phyloP scores from a whole-genome alignment of 441 rosid genomes.

The Erodium trifolium region DNA sequence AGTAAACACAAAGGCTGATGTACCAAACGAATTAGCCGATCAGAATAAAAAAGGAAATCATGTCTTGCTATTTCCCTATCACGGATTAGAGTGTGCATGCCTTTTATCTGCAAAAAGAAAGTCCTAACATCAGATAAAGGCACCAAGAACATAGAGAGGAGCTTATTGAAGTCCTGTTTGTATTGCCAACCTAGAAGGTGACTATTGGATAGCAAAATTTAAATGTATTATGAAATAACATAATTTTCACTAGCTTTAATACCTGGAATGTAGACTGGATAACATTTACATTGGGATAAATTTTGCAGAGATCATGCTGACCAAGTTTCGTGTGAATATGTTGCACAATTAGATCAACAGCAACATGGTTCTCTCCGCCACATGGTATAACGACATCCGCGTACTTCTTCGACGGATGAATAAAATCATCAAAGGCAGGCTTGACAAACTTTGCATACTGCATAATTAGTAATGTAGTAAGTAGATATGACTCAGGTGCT shows the following conservation, averaged over 20 bases:
- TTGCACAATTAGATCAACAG: constrained; percentile 92
- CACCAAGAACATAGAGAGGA: constrained; percentile 4
- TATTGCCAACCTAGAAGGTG: not conserved
- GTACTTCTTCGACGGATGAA: constrained; percentile 89
- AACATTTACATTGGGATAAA: constrained; percentile 73
- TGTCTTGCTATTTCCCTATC: constrained; percentile 85
- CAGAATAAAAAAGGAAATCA: constrained; percentile 94
- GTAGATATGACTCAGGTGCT: constrained; percentile 5
- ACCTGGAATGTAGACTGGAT: constrained; percentile 97
- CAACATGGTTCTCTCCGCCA: constrained; percentile 97
- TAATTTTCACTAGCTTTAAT: constrained; percentile 6
- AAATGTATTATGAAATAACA: not conserved
- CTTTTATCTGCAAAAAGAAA: constrained; percentile 57
- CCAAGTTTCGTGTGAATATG: constrained; percentile 94
- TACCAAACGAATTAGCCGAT: constrained; percentile 93
- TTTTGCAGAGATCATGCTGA: constrained; percentile 90
- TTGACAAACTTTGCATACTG: constrained; percentile 98
- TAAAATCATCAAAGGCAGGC: constrained; percentile 98
- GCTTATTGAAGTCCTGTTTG: not conserved
- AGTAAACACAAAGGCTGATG: constrained; percentile 11
- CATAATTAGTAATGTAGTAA: constrained; percentile 24
- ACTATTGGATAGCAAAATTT: not conserved
- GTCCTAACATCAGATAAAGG: not conserved
- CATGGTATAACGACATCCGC: constrained; percentile 97
- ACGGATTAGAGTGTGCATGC: constrained; percentile 96